Evolutionary conservation across 805 yeast species (phyloP).

Genomic region (Candida parachauliodes): DNA sequence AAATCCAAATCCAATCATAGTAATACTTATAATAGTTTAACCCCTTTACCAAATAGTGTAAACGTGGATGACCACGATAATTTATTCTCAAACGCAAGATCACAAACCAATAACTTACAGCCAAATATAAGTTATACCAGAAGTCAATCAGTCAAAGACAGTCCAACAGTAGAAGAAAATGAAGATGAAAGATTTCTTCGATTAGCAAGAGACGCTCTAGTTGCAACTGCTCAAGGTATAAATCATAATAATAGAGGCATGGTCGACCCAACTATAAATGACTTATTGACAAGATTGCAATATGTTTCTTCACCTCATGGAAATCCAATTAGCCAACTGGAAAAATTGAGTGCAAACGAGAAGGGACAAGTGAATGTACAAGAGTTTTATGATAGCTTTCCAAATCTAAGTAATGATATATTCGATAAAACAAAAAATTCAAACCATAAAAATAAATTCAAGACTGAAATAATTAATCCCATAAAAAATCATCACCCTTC

Average conservation of each 20-base stretch:
- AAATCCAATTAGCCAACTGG: conserved; percentile 38
- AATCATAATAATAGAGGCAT: conserved; percentile 20
- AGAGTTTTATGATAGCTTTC: conserved; percentile 39
- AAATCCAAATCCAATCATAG: neutral
- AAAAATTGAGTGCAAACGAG: conserved; percentile 31
- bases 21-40: too few relatives aligned
- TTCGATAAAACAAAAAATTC: too few relatives aligned
- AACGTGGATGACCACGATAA: conserved; percentile 2
- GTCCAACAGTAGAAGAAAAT: conserved; percentile 10
- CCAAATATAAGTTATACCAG: conserved; percentile 14
- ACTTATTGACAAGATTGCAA: conserved; percentile 54
- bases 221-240: conserved; percentile 46
- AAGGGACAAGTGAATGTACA: conserved; percentile 42
- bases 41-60: neutral
- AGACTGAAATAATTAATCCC: conserved; percentile 3
- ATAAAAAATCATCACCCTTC: conserved; percentile 11
- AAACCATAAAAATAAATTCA: conserved; percentile 1
- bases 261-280: conserved; percentile 62
- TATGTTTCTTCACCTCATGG: conserved; percentile 61
- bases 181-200: conserved; percentile 56
- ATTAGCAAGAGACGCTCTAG: conserved; percentile 60
- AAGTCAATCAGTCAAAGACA: conserved; percentile 5
- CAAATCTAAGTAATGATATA: conserved; percentile 40
- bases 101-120: conserved; percentile 2
- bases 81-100: neutral